Base-by-base conservation (phyloP, 805 yeast genomes). In the Pichia phayaonensis region DNA sequence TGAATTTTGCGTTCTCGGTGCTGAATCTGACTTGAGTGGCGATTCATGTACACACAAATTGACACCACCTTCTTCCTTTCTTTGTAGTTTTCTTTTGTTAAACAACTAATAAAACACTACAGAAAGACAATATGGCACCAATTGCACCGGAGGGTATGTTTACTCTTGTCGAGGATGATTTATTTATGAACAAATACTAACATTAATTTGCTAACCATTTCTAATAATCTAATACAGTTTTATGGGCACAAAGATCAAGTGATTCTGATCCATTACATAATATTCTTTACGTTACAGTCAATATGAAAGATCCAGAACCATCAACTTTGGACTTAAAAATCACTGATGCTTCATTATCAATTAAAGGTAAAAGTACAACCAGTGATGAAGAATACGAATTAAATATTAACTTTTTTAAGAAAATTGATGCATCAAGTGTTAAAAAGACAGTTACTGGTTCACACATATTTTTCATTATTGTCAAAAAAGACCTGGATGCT, bases 191-290 rank as follows among this genome's bases (percentile, higher is more conserved):
- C 11, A 13, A 15, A 34, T 51, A 51, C 51, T 49, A 52, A 49
- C 49, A 21, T 24, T 7, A 38, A 31, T 15, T 18, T 15, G 3
- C 13, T 16, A 31, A 31, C 18, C n/a, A 31, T 16, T 15, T 21
- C 16, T 8, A n/a, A 20, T 2, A 16, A 8, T 27, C 7, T 29
- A 27, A 15, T 43, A 26, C 69, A 73, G 92, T 88, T 40, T 74
- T 82, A 65, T 92, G 99, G 99, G 98, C 99, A 13, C 99, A 92
- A 74, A 87, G 99, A 70, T 89, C 97, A 49, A 81, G 75, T 63
- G 84, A 75, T n/a, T 68, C 75, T 4, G 95, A 83, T 39, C 77
- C 79, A 12, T 73, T 78, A 29, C 90, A 87, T 69, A 92, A 92
- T 68, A 63, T 89, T 38, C 59, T 94, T 21, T 85, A 76, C 66